Base-by-base conservation (phyloP, 1,284 basidiomycete species). In the Pseudozyma sp. region DNA sequence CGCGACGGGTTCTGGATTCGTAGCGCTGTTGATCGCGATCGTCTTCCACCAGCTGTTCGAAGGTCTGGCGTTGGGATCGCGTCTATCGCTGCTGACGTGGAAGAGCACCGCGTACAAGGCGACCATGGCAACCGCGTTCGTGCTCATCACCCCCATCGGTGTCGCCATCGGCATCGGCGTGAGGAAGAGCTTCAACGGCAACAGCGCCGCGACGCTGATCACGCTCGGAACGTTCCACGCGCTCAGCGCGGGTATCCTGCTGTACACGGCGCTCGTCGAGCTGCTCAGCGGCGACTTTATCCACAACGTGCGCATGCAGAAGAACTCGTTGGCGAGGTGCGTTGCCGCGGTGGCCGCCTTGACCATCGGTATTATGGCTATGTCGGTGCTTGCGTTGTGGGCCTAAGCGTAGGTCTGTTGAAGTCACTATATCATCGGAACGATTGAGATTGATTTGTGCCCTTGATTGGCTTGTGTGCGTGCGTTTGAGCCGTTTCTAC, bases 251-350 rank as follows among this genome's bases (percentile, higher is more conserved):
- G 95, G 95, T 4, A 94, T 98, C 79, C 85, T 98, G 57, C 86
- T 96, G 14, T 97, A 96, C 85, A 96, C 94, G 0, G 94, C 92
- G 54, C 87, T 95, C 31, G 94, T 95, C 33, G 94, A 96, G 89
- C 90, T 91, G 78, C 45, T 76, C 19, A 55, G 49, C 7, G 65
- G 58, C 4, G 73, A 75, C 42, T 75, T 71, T 31, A 70, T 75
- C 19, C 62, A 71, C 47, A 70, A 61, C 35, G 51, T 46, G 37
- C 13, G 40, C 43, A 70, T 75, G 67, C 55, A 57, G 50, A 40
- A 31, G 34, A 59, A 34, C 17, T 54, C 54, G 35, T 19, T 64
- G 10, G 46, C 3, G 0, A 61, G 68, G 7, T 52, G 40, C 40
- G 14, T 61, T 10, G 54, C 62, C 7, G 73, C 73, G 11, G 53